phyloP scores from a whole-genome alignment of 257 asterid genomes.

The Capsicum rhomboideum region DNA sequence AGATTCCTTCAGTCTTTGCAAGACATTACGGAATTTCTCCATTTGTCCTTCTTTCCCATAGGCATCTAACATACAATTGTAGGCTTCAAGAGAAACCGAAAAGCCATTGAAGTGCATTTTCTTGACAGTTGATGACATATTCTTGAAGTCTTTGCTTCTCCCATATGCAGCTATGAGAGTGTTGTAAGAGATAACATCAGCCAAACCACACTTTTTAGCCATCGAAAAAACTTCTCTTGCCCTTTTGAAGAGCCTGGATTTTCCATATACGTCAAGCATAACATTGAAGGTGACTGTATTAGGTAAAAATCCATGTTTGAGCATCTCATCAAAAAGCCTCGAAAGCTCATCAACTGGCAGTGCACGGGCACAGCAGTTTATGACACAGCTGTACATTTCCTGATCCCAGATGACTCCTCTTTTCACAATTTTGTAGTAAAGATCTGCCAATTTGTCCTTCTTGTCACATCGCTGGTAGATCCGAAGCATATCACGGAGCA shows the following conservation, averaged over 20 bases:
- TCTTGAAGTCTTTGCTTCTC: constrained; percentile 50
- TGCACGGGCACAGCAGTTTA: constrained; percentile 81
- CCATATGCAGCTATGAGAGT: constrained; percentile 88
- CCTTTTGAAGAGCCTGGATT: constrained; percentile 57
- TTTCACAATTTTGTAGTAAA: constrained; percentile 62
- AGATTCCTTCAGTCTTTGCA: constrained; percentile 71
- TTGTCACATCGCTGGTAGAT: constrained; percentile 55
- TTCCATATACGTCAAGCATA: constrained; percentile 74
- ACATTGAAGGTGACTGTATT: constrained; percentile 63
- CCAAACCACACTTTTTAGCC: constrained; percentile 63
- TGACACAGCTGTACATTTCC: constrained; percentile 85
- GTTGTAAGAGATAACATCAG: constrained; percentile 73
- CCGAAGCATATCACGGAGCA: constrained; percentile 83
- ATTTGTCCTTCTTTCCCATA: constrained; percentile 87
- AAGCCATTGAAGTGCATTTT: constrained; percentile 80
- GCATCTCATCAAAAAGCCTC: constrained; percentile 77
- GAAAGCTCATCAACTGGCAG: constrained; percentile 89
- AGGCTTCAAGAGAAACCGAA: constrained; percentile 81
- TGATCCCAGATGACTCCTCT: constrained; percentile 60
- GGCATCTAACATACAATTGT: constrained; percentile 87
- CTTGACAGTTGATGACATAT: constrained; percentile 60
- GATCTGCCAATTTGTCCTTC: constrained; percentile 50
- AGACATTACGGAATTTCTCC: constrained; percentile 67
- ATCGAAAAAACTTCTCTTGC: constrained; percentile 59
- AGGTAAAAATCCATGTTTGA: constrained; percentile 58